Evolutionary conservation across 148 eudicot species (phyloP), one percentile per base, ranked within the genome.

Genomic region (Rhododendron molle): DNA sequence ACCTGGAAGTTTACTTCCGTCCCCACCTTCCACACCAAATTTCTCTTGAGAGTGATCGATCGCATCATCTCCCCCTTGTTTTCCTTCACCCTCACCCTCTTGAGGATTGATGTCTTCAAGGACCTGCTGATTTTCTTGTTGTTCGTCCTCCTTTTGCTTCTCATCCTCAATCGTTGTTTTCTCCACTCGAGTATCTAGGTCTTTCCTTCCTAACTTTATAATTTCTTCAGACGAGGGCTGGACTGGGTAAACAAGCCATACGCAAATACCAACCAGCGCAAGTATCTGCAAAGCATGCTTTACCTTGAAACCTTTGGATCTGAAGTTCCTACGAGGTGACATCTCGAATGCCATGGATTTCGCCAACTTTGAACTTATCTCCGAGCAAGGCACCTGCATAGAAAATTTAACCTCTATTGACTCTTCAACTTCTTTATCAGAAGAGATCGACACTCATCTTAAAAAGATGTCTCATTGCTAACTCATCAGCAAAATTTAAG

Each of bases 231-330:
- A 84, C 21, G 91, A 74, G 32, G 92, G 95, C 87, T 94, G 95
- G 78, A 92, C 88, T 83, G 94, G 98, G 83, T 93, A 94, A 76
- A 94, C 89, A 56, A 96, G 87, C 98, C 98, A 96, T 40, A 96
- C 76, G 21, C 95, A 91, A 84, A 96, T 88, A 16, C 93, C 98
- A 58, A 93, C 65, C 87, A 96, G 86, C 47, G 94, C 73, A 78
- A 86, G 52, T 86, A 96, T 54, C 88, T 94, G 98, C 65, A 96
- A 78, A 5, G 88, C 96, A 87, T 96, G 98, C 92, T 96, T 96
- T 44, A 96, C 98, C 89, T 96, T 96, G 38, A 96, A 88, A 34
- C 96, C 98, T 88, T 92, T 91, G 71, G 91, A 88, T 84, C 95
- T 92, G 77, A 79, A 88, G 85, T 88, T 92, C 87, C 97, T 91